Base-by-base conservation (phyloP, 805 yeast genomes). In the Brettanomyces naardenensis region DNA sequence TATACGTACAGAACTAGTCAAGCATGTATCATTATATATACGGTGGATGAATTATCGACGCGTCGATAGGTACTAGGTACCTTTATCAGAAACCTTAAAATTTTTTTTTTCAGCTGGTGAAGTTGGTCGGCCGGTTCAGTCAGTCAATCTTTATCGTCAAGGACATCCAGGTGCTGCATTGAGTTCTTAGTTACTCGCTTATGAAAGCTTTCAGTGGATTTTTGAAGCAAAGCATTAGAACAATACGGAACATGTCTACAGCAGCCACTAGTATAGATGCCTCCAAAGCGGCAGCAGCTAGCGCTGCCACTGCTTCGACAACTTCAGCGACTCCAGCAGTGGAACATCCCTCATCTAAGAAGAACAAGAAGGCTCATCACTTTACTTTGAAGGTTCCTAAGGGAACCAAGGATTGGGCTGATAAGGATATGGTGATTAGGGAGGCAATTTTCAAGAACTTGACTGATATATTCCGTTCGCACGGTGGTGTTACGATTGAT, bases 341-440 rank as follows among this genome's bases (percentile, higher is more conserved):
- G 21, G 29, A 34, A 20, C 25, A 32, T 18, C 25, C 28, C 5
- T 7, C 28, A 6, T 28, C 42, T 47, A 62, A 62, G 47, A 57
- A 65, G 35, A 69, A 69, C 56, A 63, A 68, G 42, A 75, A 75
- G 43, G 59, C 67, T 36, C 48, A 38, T 17, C 79, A 76, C 48
- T 88, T 85, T 58, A 76, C 83, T 44, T 69, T 92, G 57, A 92
- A 92, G 62, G 87, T 95, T 31, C 97, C 98, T 36, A 92, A 92
- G 61, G 98, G 98, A 46, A 78, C 97, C 49, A 89, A 88, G 61
- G 98, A 92, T 62, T 92, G 98, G 98, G 86, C 95, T 45, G 98
- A 92, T 53, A 82, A 83, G 59, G 98, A 92, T 59, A 92, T 92
- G 97, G 83, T 88, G 28, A 77, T 92, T 48, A 78, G 98, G 62